Conservation (phyloP, 257 asterid genomes). For the Avicennia marina region DNA sequence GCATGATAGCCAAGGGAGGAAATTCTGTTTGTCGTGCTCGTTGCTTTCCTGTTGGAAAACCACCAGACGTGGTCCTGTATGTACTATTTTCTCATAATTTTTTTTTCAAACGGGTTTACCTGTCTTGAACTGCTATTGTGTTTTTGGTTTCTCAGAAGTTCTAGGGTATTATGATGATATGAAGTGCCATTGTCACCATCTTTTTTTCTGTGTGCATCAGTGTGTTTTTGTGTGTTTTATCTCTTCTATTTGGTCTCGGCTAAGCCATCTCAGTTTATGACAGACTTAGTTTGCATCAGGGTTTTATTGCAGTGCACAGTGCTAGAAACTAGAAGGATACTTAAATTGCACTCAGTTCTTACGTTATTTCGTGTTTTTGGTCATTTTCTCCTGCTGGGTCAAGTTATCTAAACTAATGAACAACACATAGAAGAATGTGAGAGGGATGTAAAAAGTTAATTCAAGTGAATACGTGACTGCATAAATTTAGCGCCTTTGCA, state of each 20-base stretch:
- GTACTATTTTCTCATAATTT: slow-evolving; percentile 28
- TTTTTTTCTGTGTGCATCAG: background rate
- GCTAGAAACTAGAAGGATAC: no score
- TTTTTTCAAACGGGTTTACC: background rate
- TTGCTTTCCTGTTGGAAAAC: slow-evolving; percentile 95
- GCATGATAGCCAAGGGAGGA: slow-evolving; percentile 87
- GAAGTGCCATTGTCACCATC: background rate
- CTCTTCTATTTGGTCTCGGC: background rate
- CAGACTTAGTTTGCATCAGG: no score
- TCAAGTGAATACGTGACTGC: no score
- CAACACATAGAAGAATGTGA: no score
- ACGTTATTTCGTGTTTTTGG: background rate
- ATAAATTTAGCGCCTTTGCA: no score
- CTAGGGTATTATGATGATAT: background rate
- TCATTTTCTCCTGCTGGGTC: background rate
- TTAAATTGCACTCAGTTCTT: no score
- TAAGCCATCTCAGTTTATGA: background rate
- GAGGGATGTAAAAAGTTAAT: no score
- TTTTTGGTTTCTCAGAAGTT: slow-evolving; percentile 8
- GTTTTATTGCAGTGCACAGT: slow-evolving; percentile 6
- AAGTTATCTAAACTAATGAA: background rate
- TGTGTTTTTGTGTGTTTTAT: no score
- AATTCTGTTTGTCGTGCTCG: slow-evolving; percentile 84
- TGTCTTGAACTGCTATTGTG: background rate
- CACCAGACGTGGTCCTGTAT: slow-evolving; percentile 75